Evolutionary conservation across 768 basidiomycete species (phyloP).

Genomic region (Suillus paluster): DNA sequence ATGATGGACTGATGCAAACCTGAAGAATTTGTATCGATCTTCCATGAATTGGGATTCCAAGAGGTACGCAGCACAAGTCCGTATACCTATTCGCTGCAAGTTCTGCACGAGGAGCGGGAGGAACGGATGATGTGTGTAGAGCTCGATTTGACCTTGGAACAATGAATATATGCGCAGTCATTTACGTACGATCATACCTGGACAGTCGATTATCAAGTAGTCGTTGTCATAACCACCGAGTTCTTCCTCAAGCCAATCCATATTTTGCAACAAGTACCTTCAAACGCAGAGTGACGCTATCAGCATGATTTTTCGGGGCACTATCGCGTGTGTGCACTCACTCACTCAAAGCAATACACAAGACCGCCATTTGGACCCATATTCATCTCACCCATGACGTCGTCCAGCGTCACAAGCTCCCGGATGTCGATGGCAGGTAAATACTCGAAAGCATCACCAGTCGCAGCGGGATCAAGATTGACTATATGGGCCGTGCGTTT

Average conservation of each 20-base stretch:
- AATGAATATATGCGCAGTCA: conserved; percentile 12
- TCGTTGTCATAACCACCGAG: conserved; percentile 95
- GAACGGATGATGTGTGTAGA: conserved; percentile 98
- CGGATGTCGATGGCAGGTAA: conserved; percentile 93
- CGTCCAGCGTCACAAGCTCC: conserved; percentile 88
- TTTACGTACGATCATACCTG: conserved; percentile 53
- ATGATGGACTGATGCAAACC: conserved; percentile 45
- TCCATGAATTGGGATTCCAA: conserved; percentile 99
- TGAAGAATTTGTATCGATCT: conserved; percentile 98
- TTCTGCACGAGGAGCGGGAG: conserved; percentile 87
- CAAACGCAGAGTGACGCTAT: not conserved
- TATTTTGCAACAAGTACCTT: conserved; percentile 94
- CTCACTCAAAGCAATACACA: conserved; percentile 99
- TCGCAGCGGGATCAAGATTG: conserved; percentile 96
- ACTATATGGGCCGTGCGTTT: conserved; percentile 89
- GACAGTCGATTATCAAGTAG: conserved; percentile 92
- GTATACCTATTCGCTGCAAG: conserved; percentile 74
- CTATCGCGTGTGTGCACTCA: conserved; percentile 45
- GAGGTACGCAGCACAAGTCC: conserved; percentile 89
- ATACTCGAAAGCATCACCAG: conserved; percentile 85
- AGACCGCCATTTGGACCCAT: conserved; percentile 98
- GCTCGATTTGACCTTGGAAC: conserved; percentile 87
- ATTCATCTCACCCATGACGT: conserved; percentile 94
- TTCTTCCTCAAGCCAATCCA: conserved; percentile 98
- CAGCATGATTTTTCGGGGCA: not conserved